phyloP scores from a whole-genome alignment of 371 early-diverging fungal species.

The Mucor irregularis region DNA sequence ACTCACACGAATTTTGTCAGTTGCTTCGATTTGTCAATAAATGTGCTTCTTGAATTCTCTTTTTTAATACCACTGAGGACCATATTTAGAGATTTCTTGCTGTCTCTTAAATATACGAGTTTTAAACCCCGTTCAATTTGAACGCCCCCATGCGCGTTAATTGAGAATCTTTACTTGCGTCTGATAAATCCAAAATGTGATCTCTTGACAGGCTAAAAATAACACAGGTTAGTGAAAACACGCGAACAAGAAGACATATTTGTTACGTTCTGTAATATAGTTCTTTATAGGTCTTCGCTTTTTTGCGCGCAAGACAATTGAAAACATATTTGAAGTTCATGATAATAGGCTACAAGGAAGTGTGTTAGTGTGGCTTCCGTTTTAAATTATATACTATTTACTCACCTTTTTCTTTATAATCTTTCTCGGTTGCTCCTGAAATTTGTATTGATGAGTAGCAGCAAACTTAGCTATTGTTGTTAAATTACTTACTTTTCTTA shows the following conservation, averaged over 20 bases:
- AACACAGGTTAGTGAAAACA: neutral
- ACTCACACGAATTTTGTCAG: constrained; percentile 10
- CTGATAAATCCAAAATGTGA: neutral
- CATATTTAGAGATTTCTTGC: neutral
- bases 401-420: neutral
- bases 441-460: neutral
- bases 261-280: neutral
- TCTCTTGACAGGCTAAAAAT: neutral
- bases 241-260: neutral
- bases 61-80: constrained; percentile 1
- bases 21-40: constrained; percentile 9
- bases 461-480: neutral
- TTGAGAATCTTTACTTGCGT: neutral
- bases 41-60: constrained; percentile 5
- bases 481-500: neutral
- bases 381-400: neutral
- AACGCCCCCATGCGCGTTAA: neutral
- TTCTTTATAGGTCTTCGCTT: neutral
- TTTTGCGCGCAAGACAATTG: neutral
- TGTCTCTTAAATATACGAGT: too few species aligned
- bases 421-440: neutral
- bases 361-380: neutral
- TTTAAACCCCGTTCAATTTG: too few species aligned
- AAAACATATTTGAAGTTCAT: neutral
- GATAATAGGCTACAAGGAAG: neutral